Conservation (phyloP, 23 red algal genomes). For the Cyanidioschyzon merolae region DNA sequence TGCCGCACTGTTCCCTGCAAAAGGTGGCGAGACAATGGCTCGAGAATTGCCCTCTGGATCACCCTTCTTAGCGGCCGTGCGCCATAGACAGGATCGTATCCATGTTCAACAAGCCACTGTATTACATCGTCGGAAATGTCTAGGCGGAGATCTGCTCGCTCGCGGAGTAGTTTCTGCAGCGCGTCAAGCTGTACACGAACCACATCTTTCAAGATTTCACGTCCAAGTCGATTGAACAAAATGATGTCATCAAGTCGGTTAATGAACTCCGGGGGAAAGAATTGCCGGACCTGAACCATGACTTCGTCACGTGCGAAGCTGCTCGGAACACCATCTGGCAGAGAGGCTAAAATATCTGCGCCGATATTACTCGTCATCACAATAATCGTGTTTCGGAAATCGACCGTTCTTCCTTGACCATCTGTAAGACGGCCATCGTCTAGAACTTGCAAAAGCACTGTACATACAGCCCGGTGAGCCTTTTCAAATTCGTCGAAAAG, state of each 20-base stretch:
- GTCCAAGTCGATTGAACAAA: constrained; percentile 30
- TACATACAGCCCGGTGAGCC: constrained; percentile 29
- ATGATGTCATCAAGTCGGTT: constrained; percentile 47
- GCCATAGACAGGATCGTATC: constrained; percentile 41
- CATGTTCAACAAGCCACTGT: constrained; percentile 16
- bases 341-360: constrained; percentile 21
- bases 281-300: constrained; percentile 24
- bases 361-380: constrained; percentile 50
- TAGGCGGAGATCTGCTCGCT: constrained; percentile 14
- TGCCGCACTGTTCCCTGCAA: constrained; percentile 19
- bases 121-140: constrained; percentile 16
- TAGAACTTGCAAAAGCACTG: constrained; percentile 37
- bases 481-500: constrained; percentile 67
- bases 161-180: constrained; percentile 8
- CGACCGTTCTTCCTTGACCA: constrained; percentile 40
- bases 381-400: constrained; percentile 46
- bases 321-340: constrained; percentile 21
- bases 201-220: constrained; percentile 32
- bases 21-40: constrained; percentile 30
- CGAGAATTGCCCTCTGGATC: constrained; percentile 33
- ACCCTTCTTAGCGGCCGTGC: constrained; percentile 36
- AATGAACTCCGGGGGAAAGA: constrained; percentile 38
- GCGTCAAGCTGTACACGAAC: constrained; percentile 27
- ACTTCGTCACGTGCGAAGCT: constrained; percentile 20
- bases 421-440: constrained; percentile 52